Percentiles rank a stretch among this genome's conserved stretches.
Evolutionary conservation across 108 stramenopile genomes (phyloP).

Genomic region (Cyclostephanos invisitatus): DNA sequence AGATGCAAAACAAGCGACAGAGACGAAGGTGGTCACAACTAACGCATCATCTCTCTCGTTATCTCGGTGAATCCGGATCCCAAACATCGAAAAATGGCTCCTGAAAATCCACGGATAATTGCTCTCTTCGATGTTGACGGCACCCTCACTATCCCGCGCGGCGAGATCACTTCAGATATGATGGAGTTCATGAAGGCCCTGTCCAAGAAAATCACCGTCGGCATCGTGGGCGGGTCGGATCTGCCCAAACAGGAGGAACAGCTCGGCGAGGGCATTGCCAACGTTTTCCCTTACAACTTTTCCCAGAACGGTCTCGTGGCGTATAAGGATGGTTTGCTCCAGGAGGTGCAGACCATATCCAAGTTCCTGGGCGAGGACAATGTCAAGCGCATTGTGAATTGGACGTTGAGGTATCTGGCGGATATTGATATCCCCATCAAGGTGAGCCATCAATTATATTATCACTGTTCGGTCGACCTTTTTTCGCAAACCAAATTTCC

Average conservation of each 20-base stretch:
- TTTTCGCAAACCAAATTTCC: background rate
- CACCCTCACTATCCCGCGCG: constrained; percentile 97
- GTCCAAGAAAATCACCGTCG: constrained; percentile 91
- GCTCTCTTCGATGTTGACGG: constrained; percentile 99
- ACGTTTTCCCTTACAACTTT: constrained; percentile 96
- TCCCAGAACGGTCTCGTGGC: constrained; percentile 99
- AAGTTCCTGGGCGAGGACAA: constrained; percentile 97
- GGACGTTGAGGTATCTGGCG: constrained; percentile 87
- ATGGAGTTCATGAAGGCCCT: constrained; percentile 86
- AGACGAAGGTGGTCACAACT: too few relatives aligned
- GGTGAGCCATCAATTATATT: constrained; percentile 42
- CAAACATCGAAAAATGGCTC: constrained; percentile 48
- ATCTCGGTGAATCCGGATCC: too few relatives aligned
- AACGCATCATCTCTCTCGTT: too few relatives aligned
- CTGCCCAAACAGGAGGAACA: constrained; percentile 99
- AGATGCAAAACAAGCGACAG: too few relatives aligned
- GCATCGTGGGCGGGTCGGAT: constrained; percentile 99
- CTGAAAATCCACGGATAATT: constrained; percentile 86
- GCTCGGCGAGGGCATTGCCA: constrained; percentile 87
- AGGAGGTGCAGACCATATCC: constrained; percentile 86
- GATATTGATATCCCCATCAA: constrained; percentile 95
- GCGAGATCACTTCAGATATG: constrained; percentile 90
- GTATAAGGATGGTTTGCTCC: constrained; percentile 87
- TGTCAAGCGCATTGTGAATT: constrained; percentile 95
- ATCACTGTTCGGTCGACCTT: constrained; percentile 10